These are phyloP conservation scores for Pisolithus sp. DNA, from an alignment of 768 basidiomycete genomes.

Conservation along the genomic window DNA sequence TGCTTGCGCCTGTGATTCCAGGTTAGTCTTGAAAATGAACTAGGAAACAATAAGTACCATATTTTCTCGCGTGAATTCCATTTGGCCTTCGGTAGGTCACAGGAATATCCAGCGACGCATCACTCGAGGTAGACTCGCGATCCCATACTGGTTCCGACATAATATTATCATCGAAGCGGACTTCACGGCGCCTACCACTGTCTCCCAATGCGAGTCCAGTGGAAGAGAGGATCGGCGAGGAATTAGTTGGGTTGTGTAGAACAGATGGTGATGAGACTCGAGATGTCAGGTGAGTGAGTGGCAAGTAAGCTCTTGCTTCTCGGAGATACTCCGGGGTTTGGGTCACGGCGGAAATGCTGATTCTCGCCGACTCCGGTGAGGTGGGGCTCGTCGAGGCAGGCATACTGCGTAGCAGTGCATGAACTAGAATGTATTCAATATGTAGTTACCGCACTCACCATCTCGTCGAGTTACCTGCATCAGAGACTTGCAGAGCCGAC, in stretches of 20 bases:
- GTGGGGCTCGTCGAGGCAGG: constrained; percentile 25
- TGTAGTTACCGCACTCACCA: constrained; percentile 6
- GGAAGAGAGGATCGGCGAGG: constrained; percentile 27
- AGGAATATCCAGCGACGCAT: constrained; percentile 23
- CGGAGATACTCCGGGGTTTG: constrained; percentile 28
- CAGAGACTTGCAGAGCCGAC: constrained; percentile 20
- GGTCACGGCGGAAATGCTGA: constrained; percentile 21
- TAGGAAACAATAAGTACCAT: constrained; percentile 10
- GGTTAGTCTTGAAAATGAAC: background rate
- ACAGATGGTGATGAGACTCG: constrained; percentile 7
- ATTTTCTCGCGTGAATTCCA: constrained; percentile 7
- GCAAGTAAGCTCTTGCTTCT: constrained; percentile 27
- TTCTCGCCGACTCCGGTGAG: constrained; percentile 28
- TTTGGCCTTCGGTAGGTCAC: constrained; percentile 10
- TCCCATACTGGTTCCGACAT: constrained; percentile 26
- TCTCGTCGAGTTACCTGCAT: constrained; percentile 7
- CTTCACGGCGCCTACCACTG: constrained; percentile 26
- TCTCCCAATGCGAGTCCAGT: constrained; percentile 22
- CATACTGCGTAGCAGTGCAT: constrained; percentile 10
- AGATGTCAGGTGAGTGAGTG: constrained; percentile 20
- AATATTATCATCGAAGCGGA: constrained; percentile 29
- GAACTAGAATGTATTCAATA: background rate
- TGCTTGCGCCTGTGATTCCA: constrained; percentile 19
- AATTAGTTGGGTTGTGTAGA: constrained; percentile 16
- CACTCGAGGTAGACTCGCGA: constrained; percentile 24